Percentiles rank a stretch among this genome's conserved stretches.
phyloP scores from a whole-genome alignment of 345 rosid species.

The Populus davidiana region DNA sequence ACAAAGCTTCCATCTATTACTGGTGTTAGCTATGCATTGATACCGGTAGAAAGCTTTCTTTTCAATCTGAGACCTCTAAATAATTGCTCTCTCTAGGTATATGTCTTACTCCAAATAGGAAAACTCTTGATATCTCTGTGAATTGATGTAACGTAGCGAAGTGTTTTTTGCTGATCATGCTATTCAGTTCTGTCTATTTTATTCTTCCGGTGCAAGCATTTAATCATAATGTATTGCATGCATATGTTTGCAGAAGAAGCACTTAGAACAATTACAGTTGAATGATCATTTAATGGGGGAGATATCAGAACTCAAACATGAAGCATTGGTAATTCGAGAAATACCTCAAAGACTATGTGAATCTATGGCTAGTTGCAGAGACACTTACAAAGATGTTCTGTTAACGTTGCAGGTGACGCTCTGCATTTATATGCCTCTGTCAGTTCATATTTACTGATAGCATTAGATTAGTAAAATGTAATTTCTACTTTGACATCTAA shows the following conservation, averaged over 20 bases:
- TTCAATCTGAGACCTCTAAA: background rate
- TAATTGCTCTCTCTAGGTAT: background rate
- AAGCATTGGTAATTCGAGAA: constrained; percentile 38
- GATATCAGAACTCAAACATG: constrained; percentile 58
- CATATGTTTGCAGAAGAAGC: constrained; percentile 49
- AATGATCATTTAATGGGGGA: constrained; percentile 55
- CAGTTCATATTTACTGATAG: background rate
- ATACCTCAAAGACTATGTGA: constrained; percentile 48
- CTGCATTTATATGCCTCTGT: constrained; percentile 3
- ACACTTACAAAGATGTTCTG: constrained; percentile 45
- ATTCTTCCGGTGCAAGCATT: background rate
- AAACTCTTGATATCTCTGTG: background rate
- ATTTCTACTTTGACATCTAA: constrained; percentile 19
- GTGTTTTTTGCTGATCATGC: no score
- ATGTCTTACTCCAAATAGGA: background rate
- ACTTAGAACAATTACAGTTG: constrained; percentile 46
- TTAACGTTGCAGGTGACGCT: constrained; percentile 54
- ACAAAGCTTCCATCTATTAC: background rate
- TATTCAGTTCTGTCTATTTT: no score
- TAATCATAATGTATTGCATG: constrained; percentile 11
- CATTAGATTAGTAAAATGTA: background rate
- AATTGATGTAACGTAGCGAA: no score
- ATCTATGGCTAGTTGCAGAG: constrained; percentile 52
- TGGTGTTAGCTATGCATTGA: background rate
- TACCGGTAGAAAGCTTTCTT: background rate